Conservation (phyloP, 495 filamentous ascomycete species). For the Podospora appendiculata region DNA sequence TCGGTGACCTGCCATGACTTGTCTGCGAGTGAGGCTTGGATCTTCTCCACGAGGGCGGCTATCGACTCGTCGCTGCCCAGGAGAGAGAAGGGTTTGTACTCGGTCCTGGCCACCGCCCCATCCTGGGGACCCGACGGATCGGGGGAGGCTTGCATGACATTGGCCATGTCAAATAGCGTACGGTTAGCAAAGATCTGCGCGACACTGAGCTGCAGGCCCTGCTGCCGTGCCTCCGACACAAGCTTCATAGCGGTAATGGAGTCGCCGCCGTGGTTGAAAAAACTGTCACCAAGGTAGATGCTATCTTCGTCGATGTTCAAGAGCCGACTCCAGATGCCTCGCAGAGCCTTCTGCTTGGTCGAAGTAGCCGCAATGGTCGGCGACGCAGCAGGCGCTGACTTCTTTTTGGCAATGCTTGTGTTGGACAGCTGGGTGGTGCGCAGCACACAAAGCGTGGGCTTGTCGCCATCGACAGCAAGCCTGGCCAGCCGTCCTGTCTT, state of each 20-base stretch:
- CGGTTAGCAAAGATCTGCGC: constrained; percentile 44
- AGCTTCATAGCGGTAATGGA: constrained; percentile 66
- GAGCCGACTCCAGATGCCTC: constrained; percentile 25
- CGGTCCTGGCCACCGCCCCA: constrained; percentile 12
- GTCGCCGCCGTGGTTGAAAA: constrained; percentile 59
- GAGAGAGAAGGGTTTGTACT: constrained; percentile 19
- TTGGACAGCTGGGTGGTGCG: constrained; percentile 1
- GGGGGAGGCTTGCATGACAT: constrained; percentile 9
- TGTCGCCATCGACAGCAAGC: constrained; percentile 10
- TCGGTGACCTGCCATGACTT: constrained; percentile 41
- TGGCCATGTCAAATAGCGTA: constrained; percentile 40
- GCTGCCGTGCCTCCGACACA: constrained; percentile 46
- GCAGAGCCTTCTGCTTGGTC: constrained; percentile 29
- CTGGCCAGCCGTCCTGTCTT: constrained; percentile 24
- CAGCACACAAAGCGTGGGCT: constrained; percentile 3
- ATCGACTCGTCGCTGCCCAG: constrained; percentile 7
- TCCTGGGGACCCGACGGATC: constrained; percentile 1
- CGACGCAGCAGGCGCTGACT: not conserved
- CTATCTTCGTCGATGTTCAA: constrained; percentile 25
- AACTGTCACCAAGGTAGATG: constrained; percentile 49
- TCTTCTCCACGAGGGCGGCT: constrained; percentile 12
- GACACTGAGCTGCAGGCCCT: constrained; percentile 48
- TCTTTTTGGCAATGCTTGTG: constrained; percentile 5
- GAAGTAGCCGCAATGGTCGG: constrained; percentile 16
- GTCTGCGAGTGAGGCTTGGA: constrained; percentile 33